Percentiles rank a stretch among this genome's conserved stretches.
phyloP scores from a whole-genome alignment of 306 rosid species.

The Malus sieversii region DNA sequence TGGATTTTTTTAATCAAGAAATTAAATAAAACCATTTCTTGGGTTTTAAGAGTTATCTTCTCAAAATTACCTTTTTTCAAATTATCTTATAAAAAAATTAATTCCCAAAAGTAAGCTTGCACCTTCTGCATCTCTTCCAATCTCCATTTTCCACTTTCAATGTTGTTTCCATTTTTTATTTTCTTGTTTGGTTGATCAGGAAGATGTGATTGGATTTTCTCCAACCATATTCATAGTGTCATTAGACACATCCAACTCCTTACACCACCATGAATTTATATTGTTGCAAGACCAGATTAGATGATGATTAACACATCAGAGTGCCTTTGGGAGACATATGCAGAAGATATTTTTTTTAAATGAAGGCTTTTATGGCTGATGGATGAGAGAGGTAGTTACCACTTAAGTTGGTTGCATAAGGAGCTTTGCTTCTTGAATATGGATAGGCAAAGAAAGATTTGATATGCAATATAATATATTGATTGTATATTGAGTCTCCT shows the following conservation, averaged over 20 bases:
- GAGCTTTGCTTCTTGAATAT: background rate
- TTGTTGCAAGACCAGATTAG: background rate
- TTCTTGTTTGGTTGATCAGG: background rate
- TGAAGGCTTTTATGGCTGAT: background rate
- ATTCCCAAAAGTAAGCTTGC: background rate
- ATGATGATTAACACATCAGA: background rate
- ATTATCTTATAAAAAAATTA: background rate
- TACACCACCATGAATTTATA: background rate
- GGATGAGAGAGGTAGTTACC: background rate
- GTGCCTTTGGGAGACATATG: background rate
- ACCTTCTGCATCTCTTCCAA: background rate
- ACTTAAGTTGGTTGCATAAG: background rate
- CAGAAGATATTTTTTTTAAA: background rate
- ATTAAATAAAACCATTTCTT: background rate
- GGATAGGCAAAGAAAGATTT: background rate
- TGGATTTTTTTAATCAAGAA: background rate
- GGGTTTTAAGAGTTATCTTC: background rate
- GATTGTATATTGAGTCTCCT: background rate
- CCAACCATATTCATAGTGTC: background rate
- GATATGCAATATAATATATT: background rate
- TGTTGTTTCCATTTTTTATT: background rate
- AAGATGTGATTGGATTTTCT: background rate
- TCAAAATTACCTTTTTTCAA: background rate
- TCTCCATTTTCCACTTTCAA: background rate
- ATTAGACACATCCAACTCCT: background rate